Conservation (phyloP, 2,329 filamentous ascomycete species). For the Fusarium duplospermum region DNA sequence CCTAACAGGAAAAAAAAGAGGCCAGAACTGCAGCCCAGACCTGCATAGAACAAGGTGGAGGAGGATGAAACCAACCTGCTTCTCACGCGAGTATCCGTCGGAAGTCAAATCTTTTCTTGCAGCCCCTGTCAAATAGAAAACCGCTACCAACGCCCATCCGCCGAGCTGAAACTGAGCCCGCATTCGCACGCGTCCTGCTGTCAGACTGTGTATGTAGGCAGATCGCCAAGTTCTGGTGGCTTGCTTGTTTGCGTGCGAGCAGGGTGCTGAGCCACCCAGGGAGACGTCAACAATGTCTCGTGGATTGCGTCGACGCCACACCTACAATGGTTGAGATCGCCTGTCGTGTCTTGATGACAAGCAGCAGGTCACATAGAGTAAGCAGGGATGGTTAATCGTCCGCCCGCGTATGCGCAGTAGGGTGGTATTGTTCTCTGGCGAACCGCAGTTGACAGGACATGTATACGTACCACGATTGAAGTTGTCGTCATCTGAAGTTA, state of each 20-base stretch:
- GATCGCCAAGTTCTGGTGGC: conserved; percentile 3
- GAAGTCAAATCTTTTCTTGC: not conserved
- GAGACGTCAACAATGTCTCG: conserved; percentile 34
- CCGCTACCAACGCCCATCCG: not conserved
- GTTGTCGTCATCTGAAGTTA: not conserved
- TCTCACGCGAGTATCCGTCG: conserved; percentile 9
- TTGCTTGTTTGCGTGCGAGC: conserved; percentile 18
- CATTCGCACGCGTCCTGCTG: not conserved
- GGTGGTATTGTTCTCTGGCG: not conserved
- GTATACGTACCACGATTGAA: not conserved
- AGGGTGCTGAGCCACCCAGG: conserved; percentile 38
- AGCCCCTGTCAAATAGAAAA: not conserved
- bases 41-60: conserved; percentile 10
- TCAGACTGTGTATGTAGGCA: not conserved
- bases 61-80: conserved; percentile 26
- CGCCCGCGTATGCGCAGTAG: not conserved
- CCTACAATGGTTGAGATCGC: not conserved
- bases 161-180: not conserved
- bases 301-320: conserved; percentile 25
- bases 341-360: not conserved
- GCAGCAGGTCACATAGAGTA: not conserved
- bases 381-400: conserved; percentile 8
- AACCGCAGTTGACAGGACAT: not conserved
- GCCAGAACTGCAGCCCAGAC: not conserved
- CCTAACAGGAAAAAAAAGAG: not conserved